Evolutionary conservation across 768 basidiomycete genomes (phyloP), one percentile per base, ranked within the genome.

Genomic region (Russula sp.): DNA sequence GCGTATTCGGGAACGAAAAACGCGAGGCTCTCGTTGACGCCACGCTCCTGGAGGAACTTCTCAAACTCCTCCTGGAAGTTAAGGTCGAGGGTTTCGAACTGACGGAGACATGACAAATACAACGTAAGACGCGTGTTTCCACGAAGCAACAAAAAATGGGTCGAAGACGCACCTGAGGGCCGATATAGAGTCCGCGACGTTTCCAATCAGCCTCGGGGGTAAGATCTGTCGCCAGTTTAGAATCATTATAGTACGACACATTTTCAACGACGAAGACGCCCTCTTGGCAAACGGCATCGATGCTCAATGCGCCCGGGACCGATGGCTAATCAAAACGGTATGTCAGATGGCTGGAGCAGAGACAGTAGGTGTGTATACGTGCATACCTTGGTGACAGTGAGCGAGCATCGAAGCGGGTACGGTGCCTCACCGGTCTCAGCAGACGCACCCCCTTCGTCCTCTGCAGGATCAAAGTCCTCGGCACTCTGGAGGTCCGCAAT

Each of bases 181-280:
- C 96, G 72, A 96, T 86, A 80, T 97, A 98, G 68, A 90, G 77
- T 2, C 90, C 93, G 22, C 94, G 84, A 53, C 95, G 85, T 74
- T 89, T 90, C 93, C 92, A 98, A 77, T 98, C 94, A 9, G 90
- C 89, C 67, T 98, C 94, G 8, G 91, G 87, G 14, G 86, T 91
- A 69, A 91, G 75, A 8, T 89, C 89, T 16, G 84, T 87, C 14
- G 87, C 94, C 14, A 90, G 69, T 71, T 84, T 81, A 34, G 79
- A 77, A 69, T 94, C 90, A 1, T 79, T 74, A 76, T 96, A 98
- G 80, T 80, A 94, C 2, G 94, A 85, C 66, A 95, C 84, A 75
- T 92, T 96, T 75, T 97, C 94, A 58, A 95, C 80, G n/a, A 88
- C 74, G 72, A 96, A 94, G 28, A 82, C 73, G 50, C 89, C 90